Conservation (phyloP, 768 basidiomycete genomes). For the Suillus subalutaceus region DNA sequence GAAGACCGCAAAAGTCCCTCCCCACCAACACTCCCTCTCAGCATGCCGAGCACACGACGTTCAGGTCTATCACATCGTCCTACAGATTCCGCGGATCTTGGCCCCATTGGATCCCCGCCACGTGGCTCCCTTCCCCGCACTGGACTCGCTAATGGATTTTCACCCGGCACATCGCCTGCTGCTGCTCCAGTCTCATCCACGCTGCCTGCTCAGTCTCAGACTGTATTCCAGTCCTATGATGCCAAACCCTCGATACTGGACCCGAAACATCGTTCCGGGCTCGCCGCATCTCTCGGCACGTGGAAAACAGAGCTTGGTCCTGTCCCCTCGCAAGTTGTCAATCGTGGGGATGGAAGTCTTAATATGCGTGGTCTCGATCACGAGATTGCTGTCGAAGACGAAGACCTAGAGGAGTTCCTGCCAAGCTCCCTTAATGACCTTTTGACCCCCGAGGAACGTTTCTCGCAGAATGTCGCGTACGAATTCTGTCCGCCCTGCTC, state of each 20-base stretch:
- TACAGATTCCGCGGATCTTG: slow-evolving; percentile 57
- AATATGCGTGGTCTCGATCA: slow-evolving; percentile 31
- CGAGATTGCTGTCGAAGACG: slow-evolving; percentile 64
- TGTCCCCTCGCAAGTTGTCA: slow-evolving; percentile 21
- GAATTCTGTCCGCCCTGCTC: slow-evolving; percentile 41
- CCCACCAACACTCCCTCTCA: slow-evolving; percentile 57
- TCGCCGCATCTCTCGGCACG: slow-evolving; percentile 64
- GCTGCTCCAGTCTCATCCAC: slow-evolving; percentile 34
- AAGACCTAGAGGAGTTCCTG: slow-evolving; percentile 86
- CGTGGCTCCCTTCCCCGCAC: slow-evolving; percentile 42
- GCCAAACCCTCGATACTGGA: slow-evolving; percentile 59
- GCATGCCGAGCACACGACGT: slow-evolving; percentile 48
- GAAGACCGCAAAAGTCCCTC: slow-evolving; percentile 36
- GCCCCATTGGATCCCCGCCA: slow-evolving; percentile 84
- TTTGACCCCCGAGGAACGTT: slow-evolving; percentile 85
- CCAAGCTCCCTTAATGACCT: slow-evolving; percentile 89
- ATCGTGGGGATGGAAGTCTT: slow-evolving; percentile 14
- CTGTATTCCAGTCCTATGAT: slow-evolving; percentile 69
- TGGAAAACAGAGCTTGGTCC: slow-evolving; percentile 34
- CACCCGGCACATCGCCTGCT: slow-evolving; percentile 63
- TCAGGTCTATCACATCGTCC: slow-evolving; percentile 39
- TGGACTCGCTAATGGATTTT: slow-evolving; percentile 44
- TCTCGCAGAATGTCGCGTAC: slow-evolving; percentile 80
- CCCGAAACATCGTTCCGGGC: slow-evolving; percentile 47
- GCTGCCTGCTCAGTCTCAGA: slow-evolving; percentile 44